Percentiles rank a stretch among this genome's conserved stretches.
Conservation (phyloP, 2,329 filamentous ascomycete species). For the Aureobasidium zeae region DNA sequence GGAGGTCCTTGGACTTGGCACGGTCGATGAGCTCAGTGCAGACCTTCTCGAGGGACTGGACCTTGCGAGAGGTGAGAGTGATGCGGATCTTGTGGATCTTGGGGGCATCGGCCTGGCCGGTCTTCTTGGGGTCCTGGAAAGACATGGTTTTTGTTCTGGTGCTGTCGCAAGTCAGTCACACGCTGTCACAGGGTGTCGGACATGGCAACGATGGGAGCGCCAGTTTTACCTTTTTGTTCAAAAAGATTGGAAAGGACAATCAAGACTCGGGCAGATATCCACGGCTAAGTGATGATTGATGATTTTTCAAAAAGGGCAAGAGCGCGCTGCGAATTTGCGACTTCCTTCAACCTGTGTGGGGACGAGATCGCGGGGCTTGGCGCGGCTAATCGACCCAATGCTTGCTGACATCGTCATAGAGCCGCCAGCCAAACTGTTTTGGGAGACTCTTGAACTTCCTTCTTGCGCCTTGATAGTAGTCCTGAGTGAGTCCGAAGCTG, state of each 20-base stretch:
- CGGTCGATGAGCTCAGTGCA: constrained; percentile 97
- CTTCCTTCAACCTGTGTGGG: neutral
- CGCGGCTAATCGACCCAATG: neutral
- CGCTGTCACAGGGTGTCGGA: constrained; percentile 3
- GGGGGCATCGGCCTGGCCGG: constrained; percentile 71
- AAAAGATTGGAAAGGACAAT: constrained; percentile 30
- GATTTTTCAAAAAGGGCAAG: constrained; percentile 15
- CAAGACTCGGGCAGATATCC: constrained; percentile 39
- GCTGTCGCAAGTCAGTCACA: constrained; percentile 20
- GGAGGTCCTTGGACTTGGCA: constrained; percentile 95
- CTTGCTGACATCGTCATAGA: constrained; percentile 4
- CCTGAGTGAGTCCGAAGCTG: too few relatives aligned
- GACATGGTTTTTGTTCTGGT: constrained; percentile 63
- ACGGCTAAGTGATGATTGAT: constrained; percentile 48
- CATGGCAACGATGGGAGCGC: neutral
- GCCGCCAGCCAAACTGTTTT: neutral
- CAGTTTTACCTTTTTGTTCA: neutral
- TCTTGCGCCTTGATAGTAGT: neutral
- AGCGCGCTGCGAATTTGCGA: constrained; percentile 3
- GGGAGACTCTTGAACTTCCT: neutral
- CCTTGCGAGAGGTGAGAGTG: constrained; percentile 92
- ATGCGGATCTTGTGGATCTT: constrained; percentile 98
- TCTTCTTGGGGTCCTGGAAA: constrained; percentile 93
- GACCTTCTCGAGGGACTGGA: constrained; percentile 93
- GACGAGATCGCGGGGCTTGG: neutral